A percentile compares a stretch with the other conserved stretches of the same genome.
phyloP scores from a whole-genome alignment of 164 flowering plant species.

The Taxillus chinensis region DNA sequence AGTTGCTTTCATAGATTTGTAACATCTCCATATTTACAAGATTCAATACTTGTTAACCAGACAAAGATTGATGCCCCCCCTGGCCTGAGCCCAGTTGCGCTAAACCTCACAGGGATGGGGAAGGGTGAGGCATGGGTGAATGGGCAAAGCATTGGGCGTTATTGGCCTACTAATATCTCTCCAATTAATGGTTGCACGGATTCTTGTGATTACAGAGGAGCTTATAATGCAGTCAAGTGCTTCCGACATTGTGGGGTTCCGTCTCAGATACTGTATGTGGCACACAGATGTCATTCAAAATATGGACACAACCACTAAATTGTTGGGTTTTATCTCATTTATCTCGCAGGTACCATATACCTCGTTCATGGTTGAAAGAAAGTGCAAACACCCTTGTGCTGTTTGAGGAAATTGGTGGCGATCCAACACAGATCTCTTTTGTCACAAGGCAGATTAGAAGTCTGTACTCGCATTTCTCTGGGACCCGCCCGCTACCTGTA shows the following conservation, averaged over 20 bases:
- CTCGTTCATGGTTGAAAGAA: constrained; percentile 74
- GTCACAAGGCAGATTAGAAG: constrained; percentile 36
- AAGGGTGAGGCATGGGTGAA: constrained; percentile 99
- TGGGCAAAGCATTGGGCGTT: constrained; percentile 95
- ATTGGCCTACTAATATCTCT: constrained; percentile 66
- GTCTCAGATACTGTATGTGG: constrained; percentile 64
- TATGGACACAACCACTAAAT: not conserved
- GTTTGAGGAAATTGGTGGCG: constrained; percentile 87
- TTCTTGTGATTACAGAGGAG: constrained; percentile 66
- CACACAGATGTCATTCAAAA: not conserved
- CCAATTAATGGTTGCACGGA: constrained; percentile 50
- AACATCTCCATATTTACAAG: not conserved
- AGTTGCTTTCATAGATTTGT: too few species aligned
- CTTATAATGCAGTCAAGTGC: constrained; percentile 59
- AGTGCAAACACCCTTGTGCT: constrained; percentile 65
- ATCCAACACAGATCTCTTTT: constrained; percentile 60
- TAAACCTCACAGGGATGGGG: constrained; percentile 83
- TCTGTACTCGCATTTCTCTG: constrained; percentile 60
- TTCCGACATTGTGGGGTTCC: constrained; percentile 74
- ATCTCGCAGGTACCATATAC: constrained; percentile 69
- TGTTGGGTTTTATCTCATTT: constrained; percentile 7
- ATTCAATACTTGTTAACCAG: constrained; percentile 16
- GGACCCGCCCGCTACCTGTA: constrained; percentile 64
- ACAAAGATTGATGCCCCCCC: constrained; percentile 67
- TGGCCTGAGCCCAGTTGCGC: constrained; percentile 61